Evolutionary conservation across 106 monocot genomes (phyloP), one percentile per base, ranked within the genome.

Genomic region (Apostasia ramifera): DNA sequence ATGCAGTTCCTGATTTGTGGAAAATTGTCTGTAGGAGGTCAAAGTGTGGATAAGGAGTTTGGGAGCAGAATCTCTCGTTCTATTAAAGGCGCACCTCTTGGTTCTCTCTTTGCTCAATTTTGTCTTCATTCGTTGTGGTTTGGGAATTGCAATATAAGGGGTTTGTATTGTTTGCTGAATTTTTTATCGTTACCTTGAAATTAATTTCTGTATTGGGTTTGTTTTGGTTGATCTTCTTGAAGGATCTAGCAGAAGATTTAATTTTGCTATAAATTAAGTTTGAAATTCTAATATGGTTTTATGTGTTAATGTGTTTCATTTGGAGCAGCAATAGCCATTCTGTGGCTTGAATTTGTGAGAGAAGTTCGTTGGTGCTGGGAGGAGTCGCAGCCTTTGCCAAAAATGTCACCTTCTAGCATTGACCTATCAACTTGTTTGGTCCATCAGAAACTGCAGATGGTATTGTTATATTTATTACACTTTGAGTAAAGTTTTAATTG

Each of bases 361-460:
- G 97, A 98, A 85, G 76, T 98, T 81, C 92, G 97, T 45, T 98
- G 97, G 97, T 98, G 75, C 72, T 98, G 97, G 97, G 97, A 92
- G 71, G 97, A 98, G 73, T 87, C 97, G 37, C 81, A 98, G 55
- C 74, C 82, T 26, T 85, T 98, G 72, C 92, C 97, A 26, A 82
- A 83, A 73, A 83, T 89, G 83, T n/a, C 72, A 69, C 48, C 68
- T 47, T 70, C 77, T 53, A 70, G 55, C 66, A 98, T 92, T 59
- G 97, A 98, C 61, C 77, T 98, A n/a, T 83, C 89, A 63, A 7
- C 89, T 59, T 98, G 97, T 72, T 71, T 98, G 56, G 70, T 92
- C 70, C 97, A 98, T 79, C 97, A 98, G 82, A 97, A 97, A 71
- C 56, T 97, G 67, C 92, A 97, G 71, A 86, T 97, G 97, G 97